These are phyloP conservation scores for Rubus idaeus DNA, from an alignment of 306 rosid genomes.

Conservation along the genomic window DNA sequence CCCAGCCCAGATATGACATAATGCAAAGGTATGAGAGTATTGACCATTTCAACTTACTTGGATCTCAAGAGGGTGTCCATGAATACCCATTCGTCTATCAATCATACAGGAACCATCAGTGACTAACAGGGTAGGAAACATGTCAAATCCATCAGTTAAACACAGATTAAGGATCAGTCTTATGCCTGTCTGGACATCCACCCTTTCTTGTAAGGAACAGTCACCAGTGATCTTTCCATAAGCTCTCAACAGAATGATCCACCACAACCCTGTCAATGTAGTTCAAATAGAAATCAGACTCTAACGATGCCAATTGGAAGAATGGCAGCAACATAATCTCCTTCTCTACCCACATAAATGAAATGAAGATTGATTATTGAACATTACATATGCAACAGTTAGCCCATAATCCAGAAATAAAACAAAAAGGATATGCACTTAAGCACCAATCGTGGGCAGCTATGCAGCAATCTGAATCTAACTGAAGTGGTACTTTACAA, in stretches of 20 bases:
- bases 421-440: background rate
- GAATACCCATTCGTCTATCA: slow-evolving; percentile 96
- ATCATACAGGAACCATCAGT: slow-evolving; percentile 98
- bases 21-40: background rate
- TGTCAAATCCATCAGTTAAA: slow-evolving; percentile 84
- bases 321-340: background rate
- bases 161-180: slow-evolving; percentile 76
- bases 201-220: slow-evolving; percentile 81
- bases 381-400: background rate
- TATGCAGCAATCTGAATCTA: background rate
- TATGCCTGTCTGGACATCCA: slow-evolving; percentile 90
- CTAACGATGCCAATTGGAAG: background rate
- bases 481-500: background rate
- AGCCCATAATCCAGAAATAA: background rate
- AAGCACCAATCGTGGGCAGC: background rate
- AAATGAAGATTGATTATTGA: background rate
- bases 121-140: slow-evolving; percentile 89
- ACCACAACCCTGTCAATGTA: slow-evolving; percentile 71
- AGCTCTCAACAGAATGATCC: slow-evolving; percentile 92
- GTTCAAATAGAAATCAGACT: slow-evolving; percentile 10
- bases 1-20: background rate
- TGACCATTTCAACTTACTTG: slow-evolving; percentile 50
- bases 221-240: slow-evolving; percentile 91
- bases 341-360: background rate
- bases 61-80: slow-evolving; percentile 94